Base-by-base conservation (phyloP, 2,329 filamentous ascomycete genomes). In the Thelonectria discophora region DNA sequence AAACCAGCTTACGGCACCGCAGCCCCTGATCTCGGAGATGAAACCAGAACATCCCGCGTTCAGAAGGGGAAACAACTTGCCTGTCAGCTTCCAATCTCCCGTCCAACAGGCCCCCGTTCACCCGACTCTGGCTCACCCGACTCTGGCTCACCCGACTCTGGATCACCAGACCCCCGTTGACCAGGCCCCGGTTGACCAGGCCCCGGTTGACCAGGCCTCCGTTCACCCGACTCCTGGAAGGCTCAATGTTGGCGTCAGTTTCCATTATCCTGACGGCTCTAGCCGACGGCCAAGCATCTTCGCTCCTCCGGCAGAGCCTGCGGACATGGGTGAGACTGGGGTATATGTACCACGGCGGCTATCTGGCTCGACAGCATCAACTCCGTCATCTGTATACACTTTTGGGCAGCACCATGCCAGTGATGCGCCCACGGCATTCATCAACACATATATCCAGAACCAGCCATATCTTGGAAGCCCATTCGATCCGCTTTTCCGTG, bases 341-440 rank as follows among this genome's bases (percentile, higher is more conserved):
- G 69, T 84, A 47, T 84, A 84, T 67, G 63, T 74, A 7, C 76
- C 76, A 30, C 70, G 75, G 10, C 85, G 82, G 83, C 81, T 80
- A 63, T 73, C 79, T 18, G 73, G 73, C 12, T 81, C 82, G 3
- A 75, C 78, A 1, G 75, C 79, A 0, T 73, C 82, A 0, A 77
- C 71, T 34, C 77, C 77, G 3, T 72, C 81, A 1, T 66, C 81
- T 0, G 72, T 85, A 62, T 86, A 85, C 64, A 69, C 81, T 1
- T 84, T 82, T 52, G 75, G 78, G 12, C 70, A 77, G 7, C 79
- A 82, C 53, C 77, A 77, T 20, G 63, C 74, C 5, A 70, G 72
- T 10, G 52, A 74, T 12, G 64, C 74, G 32, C 66, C 73, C 27
- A 57, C 74, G 1, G 65, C 75, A 1, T 79, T 76, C 59, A 72